Evolutionary conservation across 2,329 filamentous ascomycete genomes (phyloP), one percentile per base, ranked within the genome.

Genomic region (Venturia oleaginea): DNA sequence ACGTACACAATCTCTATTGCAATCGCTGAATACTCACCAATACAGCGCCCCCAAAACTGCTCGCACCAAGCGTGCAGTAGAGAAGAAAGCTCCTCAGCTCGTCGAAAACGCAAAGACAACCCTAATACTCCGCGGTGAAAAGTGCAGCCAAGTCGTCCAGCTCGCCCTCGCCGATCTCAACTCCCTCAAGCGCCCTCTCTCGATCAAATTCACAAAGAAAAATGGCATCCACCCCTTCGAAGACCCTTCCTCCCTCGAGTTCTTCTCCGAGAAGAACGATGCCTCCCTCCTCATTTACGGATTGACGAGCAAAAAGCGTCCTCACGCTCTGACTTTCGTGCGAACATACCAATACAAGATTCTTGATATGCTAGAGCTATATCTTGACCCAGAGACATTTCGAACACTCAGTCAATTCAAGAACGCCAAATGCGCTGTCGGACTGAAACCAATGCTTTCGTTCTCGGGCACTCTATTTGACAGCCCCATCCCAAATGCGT

Each of bases 261-360:
- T 99, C 81, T 92, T 99, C 81, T 88, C 89, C 67, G 87, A 92
- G 74, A 99, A 97, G 81, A 99, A 99, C 78, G 94, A 99, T 76
- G 87, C 90, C 72, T 89, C 87, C 57, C 80, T 97, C 59, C 83
- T 97, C 69, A 83, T 94, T 69, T 96, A 96, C 71, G 92, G 88
- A 62, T 87, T 85, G 75, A 89, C 88, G 76, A 91, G 84, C 76
- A 99, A 97, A 83, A 99, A 97, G 83, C 84, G 94, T n/a, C 92
- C 92, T 5, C 92, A 99, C 77, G 88, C 87, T 67, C 76, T 99
- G 71, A 97, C 92, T 0, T 77, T 97, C 57, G 82, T 88, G 48
- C 86, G 94, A 67, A 90, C 89, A 54, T 97, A 96, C 75, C 84
- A 87, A 71, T 86, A 90, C 79, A 92, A 94, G 77, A 82, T 96